Conservation (phyloP, 257 asterid genomes). For the Penstemon eatonii region DNA sequence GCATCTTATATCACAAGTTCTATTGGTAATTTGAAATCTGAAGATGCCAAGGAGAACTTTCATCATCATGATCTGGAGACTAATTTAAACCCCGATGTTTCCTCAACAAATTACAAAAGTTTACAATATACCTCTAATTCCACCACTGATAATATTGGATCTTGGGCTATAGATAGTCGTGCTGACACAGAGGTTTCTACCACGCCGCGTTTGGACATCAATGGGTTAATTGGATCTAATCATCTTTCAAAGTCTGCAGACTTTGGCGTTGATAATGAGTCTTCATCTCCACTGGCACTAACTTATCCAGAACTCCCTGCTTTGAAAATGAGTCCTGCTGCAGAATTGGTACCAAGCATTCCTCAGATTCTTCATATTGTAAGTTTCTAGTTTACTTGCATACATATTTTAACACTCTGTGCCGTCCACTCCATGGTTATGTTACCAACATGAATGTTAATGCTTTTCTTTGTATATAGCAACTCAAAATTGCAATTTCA, state of each 20-base stretch:
- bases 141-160: slow-evolving; percentile 48
- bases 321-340: slow-evolving; percentile 49
- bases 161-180: slow-evolving; percentile 47
- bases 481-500: slow-evolving; percentile 9
- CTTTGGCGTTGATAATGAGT: slow-evolving; percentile 48
- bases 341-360: slow-evolving; percentile 80
- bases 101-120: slow-evolving; percentile 49
- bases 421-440: slow-evolving; percentile 2
- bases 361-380: slow-evolving; percentile 97
- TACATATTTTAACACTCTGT: slow-evolving; percentile 2
- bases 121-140: slow-evolving; percentile 45
- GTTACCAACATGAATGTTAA: slow-evolving; percentile 1
- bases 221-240: slow-evolving; percentile 61
- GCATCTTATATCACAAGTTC: slow-evolving; percentile 38
- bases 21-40: slow-evolving; percentile 25
- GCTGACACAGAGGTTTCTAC: slow-evolving; percentile 49
- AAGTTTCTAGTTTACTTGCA: slow-evolving; percentile 35
- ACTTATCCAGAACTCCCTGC: slow-evolving; percentile 56
- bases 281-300: slow-evolving; percentile 46
- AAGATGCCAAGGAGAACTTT: slow-evolving; percentile 54
- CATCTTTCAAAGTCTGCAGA: slow-evolving; percentile 48
- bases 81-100: slow-evolving; percentile 50
- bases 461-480: background rate
- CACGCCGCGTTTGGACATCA: slow-evolving; percentile 51
- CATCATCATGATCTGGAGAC: slow-evolving; percentile 46